Percentiles rank a stretch among this genome's conserved stretches.
Conservation (phyloP, 164 flowering plant species). For the Cinnamomum chago region DNA sequence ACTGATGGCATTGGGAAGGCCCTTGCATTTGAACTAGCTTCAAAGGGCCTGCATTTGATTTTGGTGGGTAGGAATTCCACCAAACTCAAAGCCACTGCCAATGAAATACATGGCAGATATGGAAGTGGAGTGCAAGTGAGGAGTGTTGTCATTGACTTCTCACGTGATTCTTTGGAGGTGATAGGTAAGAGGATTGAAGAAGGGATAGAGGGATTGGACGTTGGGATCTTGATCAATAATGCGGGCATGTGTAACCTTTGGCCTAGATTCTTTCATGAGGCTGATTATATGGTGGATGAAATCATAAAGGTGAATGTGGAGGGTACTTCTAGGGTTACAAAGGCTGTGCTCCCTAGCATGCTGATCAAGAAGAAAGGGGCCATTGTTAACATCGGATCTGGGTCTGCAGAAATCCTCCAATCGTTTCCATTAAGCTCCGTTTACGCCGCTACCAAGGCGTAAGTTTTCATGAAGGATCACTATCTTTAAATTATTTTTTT, state of each 20-base stretch:
- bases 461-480: neutral
- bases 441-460: constrained; percentile 23
- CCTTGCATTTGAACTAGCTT: constrained; percentile 42
- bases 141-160: constrained; percentile 31
- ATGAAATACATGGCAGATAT: constrained; percentile 17
- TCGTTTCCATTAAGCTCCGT: constrained; percentile 13
- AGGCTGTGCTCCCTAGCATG: constrained; percentile 18
- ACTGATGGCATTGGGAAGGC: constrained; percentile 70
- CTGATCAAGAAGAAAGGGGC: constrained; percentile 21
- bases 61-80: constrained; percentile 39
- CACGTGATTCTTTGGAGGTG: constrained; percentile 18
- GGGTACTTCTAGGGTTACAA: constrained; percentile 11
- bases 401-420: constrained; percentile 5
- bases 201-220: constrained; percentile 35
- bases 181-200: constrained; percentile 19
- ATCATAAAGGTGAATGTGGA: constrained; percentile 14
- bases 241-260: constrained; percentile 36
- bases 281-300: neutral
- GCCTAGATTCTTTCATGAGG: constrained; percentile 13
- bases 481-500: neutral
- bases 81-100: constrained; percentile 28
- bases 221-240: constrained; percentile 57
- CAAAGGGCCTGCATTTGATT: constrained; percentile 43
- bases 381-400: constrained; percentile 17
- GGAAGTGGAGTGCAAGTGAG: constrained; percentile 15